Evolutionary conservation across 805 yeast genomes (phyloP).

Genomic region (Cyberlindnera meyerae): DNA sequence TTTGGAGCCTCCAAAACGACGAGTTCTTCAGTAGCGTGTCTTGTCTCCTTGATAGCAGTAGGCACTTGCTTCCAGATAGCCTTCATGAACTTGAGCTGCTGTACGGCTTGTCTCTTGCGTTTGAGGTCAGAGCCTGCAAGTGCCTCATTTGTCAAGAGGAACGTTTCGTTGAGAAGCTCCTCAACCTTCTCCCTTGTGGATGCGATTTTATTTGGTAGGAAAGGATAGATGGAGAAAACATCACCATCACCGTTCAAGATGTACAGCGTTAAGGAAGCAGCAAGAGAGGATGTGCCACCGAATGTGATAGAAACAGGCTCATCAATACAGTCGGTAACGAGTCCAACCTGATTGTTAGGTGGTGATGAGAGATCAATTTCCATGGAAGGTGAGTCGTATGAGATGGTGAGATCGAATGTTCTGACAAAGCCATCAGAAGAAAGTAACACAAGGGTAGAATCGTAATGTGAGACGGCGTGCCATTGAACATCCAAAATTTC

Average conservation of each 20-base stretch:
- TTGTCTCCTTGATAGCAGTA: slow-evolving; percentile 14
- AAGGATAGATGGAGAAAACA: slow-evolving; percentile 59
- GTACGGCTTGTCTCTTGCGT: slow-evolving; percentile 19
- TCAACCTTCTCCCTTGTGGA: slow-evolving; percentile 31
- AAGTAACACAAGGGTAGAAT: slow-evolving; percentile 40
- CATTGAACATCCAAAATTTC: slow-evolving; percentile 37
- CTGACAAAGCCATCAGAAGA: slow-evolving; percentile 29
- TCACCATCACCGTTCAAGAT: slow-evolving; percentile 53
- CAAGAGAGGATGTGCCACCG: slow-evolving; percentile 15
- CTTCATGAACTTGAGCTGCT: slow-evolving; percentile 34
- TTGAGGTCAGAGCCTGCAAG: slow-evolving; percentile 12
- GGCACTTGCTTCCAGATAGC: slow-evolving; percentile 29
- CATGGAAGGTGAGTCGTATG: slow-evolving; percentile 24
- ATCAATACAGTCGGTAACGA: slow-evolving; percentile 17
- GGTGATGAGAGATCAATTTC: slow-evolving; percentile 19
- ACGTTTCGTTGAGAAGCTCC: slow-evolving; percentile 31
- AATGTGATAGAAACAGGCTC: slow-evolving; percentile 24
- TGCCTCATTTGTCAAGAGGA: slow-evolving; percentile 25
- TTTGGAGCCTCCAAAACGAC: slow-evolving; percentile 22
- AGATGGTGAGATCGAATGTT: slow-evolving; percentile 32
- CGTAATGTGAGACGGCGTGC: slow-evolving; percentile 40
- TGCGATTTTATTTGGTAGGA: slow-evolving; percentile 44
- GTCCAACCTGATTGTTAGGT: slow-evolving; percentile 13
- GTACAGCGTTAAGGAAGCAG: slow-evolving; percentile 49
- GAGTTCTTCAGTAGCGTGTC: slow-evolving; percentile 19